Evolutionary conservation across 2,329 filamentous ascomycete species (phyloP).

Genomic region (Verticillium klebahnii): DNA sequence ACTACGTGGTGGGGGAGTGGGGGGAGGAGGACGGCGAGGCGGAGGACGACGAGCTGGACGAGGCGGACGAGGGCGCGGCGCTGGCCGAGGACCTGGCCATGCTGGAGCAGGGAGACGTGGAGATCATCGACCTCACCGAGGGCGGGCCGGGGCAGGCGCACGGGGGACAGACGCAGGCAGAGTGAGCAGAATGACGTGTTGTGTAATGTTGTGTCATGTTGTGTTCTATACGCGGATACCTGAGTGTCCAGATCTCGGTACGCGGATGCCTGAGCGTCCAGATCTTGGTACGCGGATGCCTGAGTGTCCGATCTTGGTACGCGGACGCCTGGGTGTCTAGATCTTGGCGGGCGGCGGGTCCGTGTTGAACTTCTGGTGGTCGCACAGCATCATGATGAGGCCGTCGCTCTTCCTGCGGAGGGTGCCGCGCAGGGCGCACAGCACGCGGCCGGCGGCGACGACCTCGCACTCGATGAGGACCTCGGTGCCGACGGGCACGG

Average conservation of each 20-base stretch:
- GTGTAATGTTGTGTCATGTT: too few species aligned
- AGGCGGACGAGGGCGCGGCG: constrained; percentile 19
- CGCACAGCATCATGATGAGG: constrained; percentile 49
- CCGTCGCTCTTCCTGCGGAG: constrained; percentile 51
- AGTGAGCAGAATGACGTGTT: too few species aligned
- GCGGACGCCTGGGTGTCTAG: not conserved
- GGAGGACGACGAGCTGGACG: constrained; percentile 19
- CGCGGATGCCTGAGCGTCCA: too few species aligned
- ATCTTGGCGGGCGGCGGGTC: constrained; percentile 36
- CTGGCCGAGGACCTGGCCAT: constrained; percentile 15
- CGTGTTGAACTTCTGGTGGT: constrained; percentile 62
- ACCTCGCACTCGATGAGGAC: constrained; percentile 53
- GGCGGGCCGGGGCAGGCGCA: not conserved
- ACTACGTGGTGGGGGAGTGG: constrained; percentile 13
- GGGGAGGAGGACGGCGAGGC: constrained; percentile 24
- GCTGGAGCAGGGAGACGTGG: constrained; percentile 5
- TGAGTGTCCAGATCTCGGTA: constrained; percentile 16
- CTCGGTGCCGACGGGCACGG: constrained; percentile 46
- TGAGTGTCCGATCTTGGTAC: constrained; percentile 17
- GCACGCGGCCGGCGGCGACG: constrained; percentile 49
- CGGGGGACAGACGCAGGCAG: not conserved
- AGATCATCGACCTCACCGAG: constrained; percentile 7
- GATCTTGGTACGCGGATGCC: too few species aligned
- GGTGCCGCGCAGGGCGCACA: constrained; percentile 48
- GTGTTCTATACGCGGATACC: too few species aligned